phyloP scores from a whole-genome alignment of 176 grass and related monocot genomes.

The Secale cereale region DNA sequence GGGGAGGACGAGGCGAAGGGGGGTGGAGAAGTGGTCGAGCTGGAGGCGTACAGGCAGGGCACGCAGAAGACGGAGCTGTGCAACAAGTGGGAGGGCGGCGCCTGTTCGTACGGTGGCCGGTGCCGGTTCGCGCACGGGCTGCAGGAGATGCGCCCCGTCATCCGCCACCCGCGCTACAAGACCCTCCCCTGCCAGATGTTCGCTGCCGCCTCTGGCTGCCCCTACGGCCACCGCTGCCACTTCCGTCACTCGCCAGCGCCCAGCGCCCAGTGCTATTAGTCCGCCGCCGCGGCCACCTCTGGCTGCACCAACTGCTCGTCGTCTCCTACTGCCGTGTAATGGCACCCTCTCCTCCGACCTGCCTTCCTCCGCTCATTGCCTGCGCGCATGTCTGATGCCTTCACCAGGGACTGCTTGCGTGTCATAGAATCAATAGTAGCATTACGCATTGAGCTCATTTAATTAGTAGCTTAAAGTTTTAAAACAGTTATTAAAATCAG shows the following conservation, averaged over 20 bases:
- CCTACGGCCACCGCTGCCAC: conserved; percentile 84
- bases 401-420: not conserved
- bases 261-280: conserved; percentile 12
- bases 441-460: not conserved
- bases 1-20: conserved; percentile 26
- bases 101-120: conserved; percentile 51
- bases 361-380: not conserved
- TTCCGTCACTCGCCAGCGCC: conserved; percentile 51
- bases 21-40: conserved; percentile 47
- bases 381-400: not conserved
- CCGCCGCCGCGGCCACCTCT: not conserved
- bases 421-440: not conserved
- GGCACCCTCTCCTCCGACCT: not conserved
- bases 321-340: conserved; percentile 7
- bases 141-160: conserved; percentile 72
- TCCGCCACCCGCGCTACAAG: conserved; percentile 91
- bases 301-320: not conserved
- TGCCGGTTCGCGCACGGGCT: conserved; percentile 82
- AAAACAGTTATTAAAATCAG: not conserved
- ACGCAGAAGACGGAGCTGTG: conserved; percentile 80
- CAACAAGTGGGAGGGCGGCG: conserved; percentile 71
- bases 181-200: conserved; percentile 71
- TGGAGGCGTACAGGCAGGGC: conserved; percentile 68
- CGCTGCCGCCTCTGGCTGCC: conserved; percentile 44
- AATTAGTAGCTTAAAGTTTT: not conserved